phyloP scores from a whole-genome alignment of 805 yeast species.

The Candida alai region DNA sequence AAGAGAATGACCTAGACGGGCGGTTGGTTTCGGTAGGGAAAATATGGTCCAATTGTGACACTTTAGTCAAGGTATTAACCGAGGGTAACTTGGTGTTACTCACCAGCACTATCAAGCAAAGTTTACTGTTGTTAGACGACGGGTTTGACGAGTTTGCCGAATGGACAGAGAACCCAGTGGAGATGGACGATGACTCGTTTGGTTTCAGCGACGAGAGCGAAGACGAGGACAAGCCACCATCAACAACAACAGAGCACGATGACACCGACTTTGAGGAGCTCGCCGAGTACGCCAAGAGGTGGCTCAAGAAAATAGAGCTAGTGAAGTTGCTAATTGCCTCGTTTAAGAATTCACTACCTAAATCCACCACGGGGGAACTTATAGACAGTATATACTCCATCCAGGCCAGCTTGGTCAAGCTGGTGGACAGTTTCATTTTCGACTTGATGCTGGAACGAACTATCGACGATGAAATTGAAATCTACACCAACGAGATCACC shows the following conservation, averaged over 20 bases:
- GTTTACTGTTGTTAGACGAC: slow-evolving; percentile 46
- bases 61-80: slow-evolving; percentile 35
- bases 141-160: slow-evolving; percentile 64
- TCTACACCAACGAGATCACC: slow-evolving; percentile 20
- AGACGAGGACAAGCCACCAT: slow-evolving; percentile 22
- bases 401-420: slow-evolving; percentile 41
- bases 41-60: slow-evolving; percentile 68
- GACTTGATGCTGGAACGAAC: slow-evolving; percentile 48
- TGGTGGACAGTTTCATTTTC: slow-evolving; percentile 57
- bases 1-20: slow-evolving; percentile 20
- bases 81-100: slow-evolving; percentile 55
- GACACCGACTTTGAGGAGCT: slow-evolving; percentile 25
- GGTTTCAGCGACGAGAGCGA: slow-evolving; percentile 39
- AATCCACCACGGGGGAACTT: slow-evolving; percentile 34
- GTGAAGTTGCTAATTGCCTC: slow-evolving; percentile 57
- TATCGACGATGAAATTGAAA: slow-evolving; percentile 32
- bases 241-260: slow-evolving; percentile 20
- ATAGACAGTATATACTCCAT: slow-evolving; percentile 46
- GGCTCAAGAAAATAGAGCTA: slow-evolving; percentile 53
- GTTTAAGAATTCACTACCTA: slow-evolving; percentile 54
- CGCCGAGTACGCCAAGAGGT: slow-evolving; percentile 38
- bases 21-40: slow-evolving; percentile 61
- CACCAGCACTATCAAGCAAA: slow-evolving; percentile 41
- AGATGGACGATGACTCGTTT: slow-evolving; percentile 48
- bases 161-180: slow-evolving; percentile 62